These are phyloP conservation scores for Dendrocalamus latiflorus DNA, from an alignment of 202 grass and related monocot genomes.

Conservation along the genomic window DNA sequence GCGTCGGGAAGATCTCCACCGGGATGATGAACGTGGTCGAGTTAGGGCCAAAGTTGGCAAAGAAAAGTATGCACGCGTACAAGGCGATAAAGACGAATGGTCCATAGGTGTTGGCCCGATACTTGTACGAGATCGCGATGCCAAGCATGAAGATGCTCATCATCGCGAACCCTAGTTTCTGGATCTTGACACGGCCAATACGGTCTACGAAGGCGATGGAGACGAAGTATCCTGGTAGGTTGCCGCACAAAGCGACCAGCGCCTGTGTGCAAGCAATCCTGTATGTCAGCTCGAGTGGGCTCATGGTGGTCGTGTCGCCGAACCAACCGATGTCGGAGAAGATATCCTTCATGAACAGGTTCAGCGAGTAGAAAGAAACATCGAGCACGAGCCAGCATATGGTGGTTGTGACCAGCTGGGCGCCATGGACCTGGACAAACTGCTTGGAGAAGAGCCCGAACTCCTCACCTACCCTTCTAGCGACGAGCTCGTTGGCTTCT, in stretches of 20 bases:
- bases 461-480: not conserved
- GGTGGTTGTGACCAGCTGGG: conserved; percentile 34
- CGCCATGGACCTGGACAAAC: conserved; percentile 28
- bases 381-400: conserved; percentile 46
- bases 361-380: conserved; percentile 45
- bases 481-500: not conserved
- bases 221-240: conserved; percentile 37
- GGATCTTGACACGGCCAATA: conserved; percentile 37
- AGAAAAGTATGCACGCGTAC: conserved; percentile 36
- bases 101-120: not conserved
- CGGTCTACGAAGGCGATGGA: conserved; percentile 28
- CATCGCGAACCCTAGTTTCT: conserved; percentile 46
- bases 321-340: not conserved
- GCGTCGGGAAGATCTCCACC: conserved; percentile 39
- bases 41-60: conserved; percentile 51
- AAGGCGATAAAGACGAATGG: not conserved
- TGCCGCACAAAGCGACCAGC: conserved; percentile 11
- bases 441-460: conserved; percentile 37
- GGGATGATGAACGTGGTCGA: conserved; percentile 44
- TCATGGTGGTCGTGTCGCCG: not conserved
- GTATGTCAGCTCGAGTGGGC: not conserved
- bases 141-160: conserved; percentile 40
- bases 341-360: conserved; percentile 54
- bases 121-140: not conserved
- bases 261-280: not conserved